Evolutionary conservation across 306 rosid genomes (phyloP).

Genomic region (Canavalia gladiata): DNA sequence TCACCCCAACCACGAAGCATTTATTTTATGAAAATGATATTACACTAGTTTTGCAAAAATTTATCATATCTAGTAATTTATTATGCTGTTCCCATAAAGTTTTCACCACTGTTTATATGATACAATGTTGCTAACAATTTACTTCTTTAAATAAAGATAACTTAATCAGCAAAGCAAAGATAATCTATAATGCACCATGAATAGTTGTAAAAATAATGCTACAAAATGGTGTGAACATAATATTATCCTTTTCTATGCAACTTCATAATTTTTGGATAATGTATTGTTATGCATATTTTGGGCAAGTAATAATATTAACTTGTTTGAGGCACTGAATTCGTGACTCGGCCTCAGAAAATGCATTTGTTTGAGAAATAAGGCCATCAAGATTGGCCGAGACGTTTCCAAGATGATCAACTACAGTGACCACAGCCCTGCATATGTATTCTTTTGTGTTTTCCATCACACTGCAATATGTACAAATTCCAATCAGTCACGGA

Average conservation of each 20-base stretch:
- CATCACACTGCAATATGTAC: conserved; percentile 64
- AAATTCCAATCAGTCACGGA: conserved; percentile 37
- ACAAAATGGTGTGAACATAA: background rate
- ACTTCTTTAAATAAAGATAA: background rate
- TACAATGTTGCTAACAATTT: background rate
- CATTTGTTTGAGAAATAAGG: conserved; percentile 66
- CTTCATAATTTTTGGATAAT: background rate
- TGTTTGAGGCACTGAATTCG: conserved; percentile 77
- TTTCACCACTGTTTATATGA: background rate
- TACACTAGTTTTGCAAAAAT: background rate
- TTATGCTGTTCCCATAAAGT: background rate
- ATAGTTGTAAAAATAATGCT: background rate
- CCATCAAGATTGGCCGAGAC: conserved; percentile 73
- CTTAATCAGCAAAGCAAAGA: background rate
- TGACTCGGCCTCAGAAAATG: conserved; percentile 70
- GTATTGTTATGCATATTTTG: background rate
- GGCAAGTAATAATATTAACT: conserved; percentile 47
- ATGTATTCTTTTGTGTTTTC: conserved; percentile 82
- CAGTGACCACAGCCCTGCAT: conserved; percentile 79
- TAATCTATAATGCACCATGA: conserved; percentile 11
- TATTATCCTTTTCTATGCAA: background rate
- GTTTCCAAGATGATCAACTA: conserved; percentile 90
- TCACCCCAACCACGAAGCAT: background rate
- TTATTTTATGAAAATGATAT: conserved; percentile 10
- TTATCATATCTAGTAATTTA: background rate